These are phyloP conservation scores for Agaricus subrufescens DNA, from an alignment of 768 basidiomycete species.

Conservation along the genomic window DNA sequence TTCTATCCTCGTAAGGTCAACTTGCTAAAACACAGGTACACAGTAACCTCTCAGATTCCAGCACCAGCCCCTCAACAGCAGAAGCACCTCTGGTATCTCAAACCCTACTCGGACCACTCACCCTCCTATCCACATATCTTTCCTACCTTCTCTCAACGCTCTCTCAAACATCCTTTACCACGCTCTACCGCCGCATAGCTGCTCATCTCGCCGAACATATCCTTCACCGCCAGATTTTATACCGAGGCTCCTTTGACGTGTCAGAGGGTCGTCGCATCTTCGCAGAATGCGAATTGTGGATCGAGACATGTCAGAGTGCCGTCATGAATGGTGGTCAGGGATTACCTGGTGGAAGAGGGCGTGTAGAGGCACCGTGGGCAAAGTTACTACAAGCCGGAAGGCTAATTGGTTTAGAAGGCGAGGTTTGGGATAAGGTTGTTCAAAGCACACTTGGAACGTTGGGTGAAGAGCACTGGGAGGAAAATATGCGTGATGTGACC, in stretches of 20 bases:
- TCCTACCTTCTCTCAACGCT: conserved; percentile 60
- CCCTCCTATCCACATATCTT: conserved; percentile 78
- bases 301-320: conserved; percentile 67
- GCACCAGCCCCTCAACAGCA: not conserved
- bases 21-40: not conserved
- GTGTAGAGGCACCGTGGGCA: conserved; percentile 75
- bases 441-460: conserved; percentile 43
- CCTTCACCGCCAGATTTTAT: conserved; percentile 75
- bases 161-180: conserved; percentile 49
- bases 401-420: conserved; percentile 58
- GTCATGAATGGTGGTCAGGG: conserved; percentile 27
- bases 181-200: conserved; percentile 73
- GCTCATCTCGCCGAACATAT: conserved; percentile 72
- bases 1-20: not conserved
- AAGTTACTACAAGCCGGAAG: conserved; percentile 65
- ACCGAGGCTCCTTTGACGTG: conserved; percentile 64
- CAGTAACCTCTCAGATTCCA: not conserved
- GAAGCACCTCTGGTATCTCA: conserved; percentile 42
- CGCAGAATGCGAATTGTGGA: conserved; percentile 79
- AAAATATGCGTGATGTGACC: conserved; percentile 42
- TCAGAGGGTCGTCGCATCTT: conserved; percentile 58
- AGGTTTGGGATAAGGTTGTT: conserved; percentile 42
- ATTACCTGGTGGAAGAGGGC: conserved; percentile 40
- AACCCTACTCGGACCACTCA: conserved; percentile 70
- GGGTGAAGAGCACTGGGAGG: conserved; percentile 52